Evolutionary conservation across 768 basidiomycete genomes (phyloP).

Genomic region (Amanita phalloides): DNA sequence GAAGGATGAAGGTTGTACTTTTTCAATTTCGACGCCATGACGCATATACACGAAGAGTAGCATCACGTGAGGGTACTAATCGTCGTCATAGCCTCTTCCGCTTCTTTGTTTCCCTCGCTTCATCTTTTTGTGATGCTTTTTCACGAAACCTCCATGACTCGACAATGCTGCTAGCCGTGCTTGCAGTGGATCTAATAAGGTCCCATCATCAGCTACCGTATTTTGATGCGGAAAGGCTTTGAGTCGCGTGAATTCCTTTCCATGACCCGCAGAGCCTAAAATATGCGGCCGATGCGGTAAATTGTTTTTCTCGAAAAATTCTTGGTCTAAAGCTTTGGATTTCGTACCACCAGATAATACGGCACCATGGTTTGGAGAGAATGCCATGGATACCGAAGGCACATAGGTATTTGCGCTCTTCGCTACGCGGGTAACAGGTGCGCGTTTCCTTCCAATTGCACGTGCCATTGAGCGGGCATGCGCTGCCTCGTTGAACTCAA

Average conservation of each 20-base stretch:
- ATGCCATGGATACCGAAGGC: conserved; percentile 20
- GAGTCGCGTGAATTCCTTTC: conserved; percentile 51
- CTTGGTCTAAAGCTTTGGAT: conserved; percentile 62
- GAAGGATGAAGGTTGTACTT: neutral
- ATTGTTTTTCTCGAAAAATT: conserved; percentile 64
- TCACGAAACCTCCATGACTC: conserved; percentile 36
- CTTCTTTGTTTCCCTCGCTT: conserved; percentile 82
- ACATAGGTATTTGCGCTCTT: conserved; percentile 83
- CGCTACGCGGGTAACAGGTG: conserved; percentile 76
- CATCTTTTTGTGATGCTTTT: conserved; percentile 81
- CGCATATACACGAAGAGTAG: neutral
- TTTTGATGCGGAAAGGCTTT: conserved; percentile 80
- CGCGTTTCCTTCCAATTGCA: conserved; percentile 73
- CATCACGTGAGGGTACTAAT: conserved; percentile 3
- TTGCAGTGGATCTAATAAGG: conserved; percentile 33
- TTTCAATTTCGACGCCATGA: neutral
- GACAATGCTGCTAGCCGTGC: conserved; percentile 32
- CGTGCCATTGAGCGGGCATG: conserved; percentile 41
- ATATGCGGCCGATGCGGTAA: conserved; percentile 54
- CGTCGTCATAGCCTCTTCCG: conserved; percentile 80
- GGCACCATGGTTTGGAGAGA: conserved; percentile 19
- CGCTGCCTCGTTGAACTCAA: conserved; percentile 71
- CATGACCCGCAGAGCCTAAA: conserved; percentile 44
- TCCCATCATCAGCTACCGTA: conserved; percentile 68
- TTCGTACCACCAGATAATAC: conserved; percentile 26